Evolutionary conservation across 768 basidiomycete species (phyloP), one percentile per base, ranked within the genome.

Genomic region (Kwoniella sp.): DNA sequence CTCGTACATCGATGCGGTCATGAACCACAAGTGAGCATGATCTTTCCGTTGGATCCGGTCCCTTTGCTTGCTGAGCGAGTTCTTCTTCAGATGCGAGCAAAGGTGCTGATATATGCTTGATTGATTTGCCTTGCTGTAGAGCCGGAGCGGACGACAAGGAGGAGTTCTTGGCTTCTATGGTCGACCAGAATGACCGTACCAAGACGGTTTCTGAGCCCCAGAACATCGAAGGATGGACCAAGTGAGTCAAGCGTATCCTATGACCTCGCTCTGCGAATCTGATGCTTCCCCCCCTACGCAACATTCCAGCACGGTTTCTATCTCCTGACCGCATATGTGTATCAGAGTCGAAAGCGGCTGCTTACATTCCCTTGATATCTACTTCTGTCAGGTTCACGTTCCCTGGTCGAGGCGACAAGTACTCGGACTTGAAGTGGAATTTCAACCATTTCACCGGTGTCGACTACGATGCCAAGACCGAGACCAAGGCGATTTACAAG

Each of bases 1-100:
- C 67, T 85, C 92, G 38, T 81, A 92, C 26, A 87, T 93, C 54
- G 93, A 95, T 71, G 92, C 92, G 0, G 91, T 97, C 2, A 83
- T 97, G 65, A 94, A 94, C 80, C 82, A 83, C 79, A 82, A 79
- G 93, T 93, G 68, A 75, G 73, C 63, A 25, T 51, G 11, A 17
- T 37, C 9, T 20, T 45, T 22, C 26, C 38, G 9, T 52, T 26
- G 30, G 11, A n/a, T n/a, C n/a, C n/a, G n/a, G n/a, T 41, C 11
- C 25, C 8, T 45, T 17, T 45, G 34, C 34, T 34, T 13, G 5
- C 5, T 34, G 13, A 34, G 34, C 34, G 34, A n/a, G n/a, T n/a
- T n/a, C n/a, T n/a, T 34, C 34, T 5, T 5, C 34, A 5, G 34
- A 34, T 5, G 13, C 34, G 13, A 29, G 4, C 37, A 31, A 45